Evolutionary conservation across 257 asterid genomes (phyloP).

Genomic region (Haberlea rhodopensis): DNA sequence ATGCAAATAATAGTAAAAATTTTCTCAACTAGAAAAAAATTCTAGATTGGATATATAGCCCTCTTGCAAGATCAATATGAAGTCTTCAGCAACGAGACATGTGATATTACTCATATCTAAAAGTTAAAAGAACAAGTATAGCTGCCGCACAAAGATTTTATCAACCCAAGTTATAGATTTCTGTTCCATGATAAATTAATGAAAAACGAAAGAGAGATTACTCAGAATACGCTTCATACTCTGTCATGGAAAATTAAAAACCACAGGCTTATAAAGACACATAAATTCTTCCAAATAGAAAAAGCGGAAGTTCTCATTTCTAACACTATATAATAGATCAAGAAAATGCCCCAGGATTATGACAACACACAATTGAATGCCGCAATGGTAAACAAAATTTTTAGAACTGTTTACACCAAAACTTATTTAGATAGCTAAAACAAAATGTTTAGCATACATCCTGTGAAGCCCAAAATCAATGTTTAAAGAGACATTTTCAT

Average conservation of each 20-base stretch:
- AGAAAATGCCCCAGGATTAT: not conserved
- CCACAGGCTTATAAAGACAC: not conserved
- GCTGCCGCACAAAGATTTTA: not conserved
- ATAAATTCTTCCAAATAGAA: not conserved
- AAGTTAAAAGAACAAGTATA: not conserved
- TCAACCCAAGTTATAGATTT: constrained; percentile 2
- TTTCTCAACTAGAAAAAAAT: not conserved
- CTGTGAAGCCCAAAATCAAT: not conserved
- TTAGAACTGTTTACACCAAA: not conserved
- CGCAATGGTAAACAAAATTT: not conserved
- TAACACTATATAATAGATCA: not conserved
- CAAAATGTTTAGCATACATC: not conserved
- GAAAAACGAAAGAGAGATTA: not conserved
- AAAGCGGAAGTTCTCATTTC: not conserved
- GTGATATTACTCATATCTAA: not conserved
- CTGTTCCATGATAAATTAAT: not conserved
- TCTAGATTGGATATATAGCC: not conserved
- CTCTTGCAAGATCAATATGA: not conserved
- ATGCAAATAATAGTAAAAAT: not conserved
- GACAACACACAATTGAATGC: not conserved
- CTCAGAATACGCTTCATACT: not conserved
- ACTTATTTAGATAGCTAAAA: too few relatives aligned
- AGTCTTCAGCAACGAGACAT: not conserved
- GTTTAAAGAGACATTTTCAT: not conserved
- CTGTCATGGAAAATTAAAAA: too few relatives aligned